Percentiles rank a stretch among this genome's conserved stretches.
Conservation (phyloP, 805 yeast genomes). For the Ogataea sp. region DNA sequence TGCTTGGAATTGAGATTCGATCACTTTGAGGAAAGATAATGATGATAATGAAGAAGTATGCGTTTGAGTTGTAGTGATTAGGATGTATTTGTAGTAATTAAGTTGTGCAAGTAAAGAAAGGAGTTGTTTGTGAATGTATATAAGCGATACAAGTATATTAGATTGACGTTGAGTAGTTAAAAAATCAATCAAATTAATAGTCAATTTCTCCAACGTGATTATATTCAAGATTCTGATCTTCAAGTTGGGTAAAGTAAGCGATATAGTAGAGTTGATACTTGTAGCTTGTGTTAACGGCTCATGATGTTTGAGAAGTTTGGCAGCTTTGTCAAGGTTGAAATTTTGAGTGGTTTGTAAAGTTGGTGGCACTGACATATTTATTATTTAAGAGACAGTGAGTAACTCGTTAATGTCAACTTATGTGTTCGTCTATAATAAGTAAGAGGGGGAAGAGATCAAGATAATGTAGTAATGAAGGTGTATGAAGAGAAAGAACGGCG, state of each 20-base stretch:
- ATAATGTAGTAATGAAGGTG: too few species aligned
- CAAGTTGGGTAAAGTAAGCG: background rate
- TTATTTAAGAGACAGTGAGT: too few species aligned
- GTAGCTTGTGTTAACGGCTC: background rate
- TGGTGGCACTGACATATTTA: background rate
- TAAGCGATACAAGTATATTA: background rate
- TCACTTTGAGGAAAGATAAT: background rate
- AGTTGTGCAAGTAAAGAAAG: background rate
- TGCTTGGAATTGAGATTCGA: background rate
- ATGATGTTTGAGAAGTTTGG: background rate
- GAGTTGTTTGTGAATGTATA: background rate
- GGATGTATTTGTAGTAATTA: background rate
- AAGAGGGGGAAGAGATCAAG: too few species aligned
- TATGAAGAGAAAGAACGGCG: too few species aligned
- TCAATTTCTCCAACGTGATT: background rate
- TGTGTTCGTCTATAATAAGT: too few species aligned
- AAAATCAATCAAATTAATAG: background rate
- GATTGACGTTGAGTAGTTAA: constrained; percentile 1
- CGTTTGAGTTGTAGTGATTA: background rate
- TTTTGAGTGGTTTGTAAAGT: background rate
- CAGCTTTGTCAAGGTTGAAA: background rate
- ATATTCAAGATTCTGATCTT: background rate
- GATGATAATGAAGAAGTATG: background rate
- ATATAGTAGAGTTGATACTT: background rate
- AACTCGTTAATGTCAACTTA: too few species aligned